These are phyloP conservation scores for Bauhinia variegata DNA, from an alignment of 306 rosid species.

Conservation along the genomic window DNA sequence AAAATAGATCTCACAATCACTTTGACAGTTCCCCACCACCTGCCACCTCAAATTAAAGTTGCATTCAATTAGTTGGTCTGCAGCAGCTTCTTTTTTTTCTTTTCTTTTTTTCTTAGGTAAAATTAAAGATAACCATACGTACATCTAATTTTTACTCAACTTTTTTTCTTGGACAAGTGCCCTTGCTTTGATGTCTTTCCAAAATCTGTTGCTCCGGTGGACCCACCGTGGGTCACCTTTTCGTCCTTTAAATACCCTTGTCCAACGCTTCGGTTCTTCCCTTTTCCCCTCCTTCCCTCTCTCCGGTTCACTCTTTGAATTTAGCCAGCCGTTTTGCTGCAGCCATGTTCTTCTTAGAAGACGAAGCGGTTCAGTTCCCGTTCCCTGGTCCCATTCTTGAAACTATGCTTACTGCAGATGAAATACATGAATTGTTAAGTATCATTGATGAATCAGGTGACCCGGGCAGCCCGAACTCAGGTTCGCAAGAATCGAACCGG, in stretches of 20 bases:
- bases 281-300: conserved; percentile 55
- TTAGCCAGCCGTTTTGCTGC: neutral
- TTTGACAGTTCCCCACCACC: conserved; percentile 42
- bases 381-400: conserved; percentile 20
- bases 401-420: conserved; percentile 31
- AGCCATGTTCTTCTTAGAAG: conserved; percentile 39
- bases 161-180: too few relatives aligned
- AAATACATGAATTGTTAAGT: conserved; percentile 48
- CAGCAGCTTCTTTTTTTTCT: conserved; percentile 5
- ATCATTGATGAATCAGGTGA: conserved; percentile 41
- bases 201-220: conserved; percentile 50
- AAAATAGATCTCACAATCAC: conserved; percentile 21
- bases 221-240: conserved; percentile 37
- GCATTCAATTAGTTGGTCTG: conserved; percentile 11
- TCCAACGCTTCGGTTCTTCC: conserved; percentile 57
- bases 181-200: conserved; percentile 33
- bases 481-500: conserved; percentile 66
- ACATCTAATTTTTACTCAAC: conserved; percentile 31
- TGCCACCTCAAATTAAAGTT: conserved; percentile 42
- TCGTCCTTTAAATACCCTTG: conserved; percentile 49
- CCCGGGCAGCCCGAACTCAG: conserved; percentile 49
- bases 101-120: conserved; percentile 4
- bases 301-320: conserved; percentile 43
- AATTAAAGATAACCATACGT: conserved; percentile 34
- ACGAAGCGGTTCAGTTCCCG: conserved; percentile 38